Base-by-base conservation (phyloP, 2,329 filamentous ascomycete species). In the Xylariaceae sp. region DNA sequence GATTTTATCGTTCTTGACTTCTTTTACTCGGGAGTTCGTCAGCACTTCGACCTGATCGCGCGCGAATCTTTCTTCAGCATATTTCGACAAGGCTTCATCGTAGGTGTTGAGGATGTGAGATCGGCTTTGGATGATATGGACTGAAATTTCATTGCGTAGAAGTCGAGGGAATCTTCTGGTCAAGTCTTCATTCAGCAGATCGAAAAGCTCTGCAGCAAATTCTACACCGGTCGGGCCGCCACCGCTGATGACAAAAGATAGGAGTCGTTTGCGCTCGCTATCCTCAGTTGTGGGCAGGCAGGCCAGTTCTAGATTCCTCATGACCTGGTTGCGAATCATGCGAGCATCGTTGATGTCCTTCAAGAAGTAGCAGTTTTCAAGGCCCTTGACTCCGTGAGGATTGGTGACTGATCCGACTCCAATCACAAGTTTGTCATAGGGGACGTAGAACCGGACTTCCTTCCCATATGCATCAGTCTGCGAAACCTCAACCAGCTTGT, bases 61-160 rank as follows among this genome's bases (percentile, higher is more conserved):
- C 16, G 88, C 84, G 66, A 99, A 97, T 40, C 89, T 86, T 48
- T 89, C 83, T 72, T 99, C 94, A 17, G 94, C 93, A 67, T 95
- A 99, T 66, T 86, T 85, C 11, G 92, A 97, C 1, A 99, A 80
- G 0, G 90, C 87, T 73, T 99, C 94, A 60, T 99, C 94, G 67
- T 99, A 99, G 0, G 94, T 99, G 74, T 99, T 99, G 31, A 99
- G 78, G 58, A 99, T 99, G 63, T 99, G 94, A 39, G 88, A 86
- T 53, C 94, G 84, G 64, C 90, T 96, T 68, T 99, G 94, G 56
- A 99, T 97, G 43, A 99, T 80, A 66, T 99, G 95, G 1, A 99
- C 93, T 0, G 94, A 97, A 45, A 99, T 96, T 69, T 99, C 91
- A 67, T 97, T 97, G 56, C 94, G 85, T n/a, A 99, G 73, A 31